Base-by-base conservation (phyloP, 176 grass and related monocot species). In the Ensete ventricosum region DNA sequence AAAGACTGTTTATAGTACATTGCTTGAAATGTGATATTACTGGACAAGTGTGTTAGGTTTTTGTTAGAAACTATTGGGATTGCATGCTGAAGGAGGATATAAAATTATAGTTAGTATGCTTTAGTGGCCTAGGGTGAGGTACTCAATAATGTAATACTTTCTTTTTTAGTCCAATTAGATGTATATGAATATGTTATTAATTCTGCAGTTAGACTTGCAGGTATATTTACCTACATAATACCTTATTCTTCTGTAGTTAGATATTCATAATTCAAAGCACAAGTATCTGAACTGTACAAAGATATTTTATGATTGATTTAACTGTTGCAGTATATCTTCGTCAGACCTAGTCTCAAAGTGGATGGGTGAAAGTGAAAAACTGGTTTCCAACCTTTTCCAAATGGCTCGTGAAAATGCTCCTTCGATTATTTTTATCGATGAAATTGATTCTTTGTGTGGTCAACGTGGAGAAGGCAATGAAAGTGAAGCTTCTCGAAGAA, bases 331-430 rank as follows among this genome's bases (percentile, higher is more conserved):
- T 67, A 98, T 98, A 87, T 98, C 94, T 91, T 98, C 94, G 6
- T 98, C 94, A 43, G 94, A 98, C 67, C 88, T 98, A 79, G 94
- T 98, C 79, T 98, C 94, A 62, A 98, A 98, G 71, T 98, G 94
- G 94, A 98, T 98, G 94, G 94, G 94, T 76, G 94, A 98, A 85
- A 98, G 94, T 69, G 94, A 98, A 78, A 98, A 98, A 76, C 52
- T 98, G 53, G 94, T 98, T 73, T 84, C 90, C 34, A 98, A 98
- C 63, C 90, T 98, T 78, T 98, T 98, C 75, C 68, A 98, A 89
- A 93, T 98, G 94, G 88, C 94, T 78, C 90, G 90, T 1, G 94
- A 98, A 91, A 98, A 93, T 80, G 94, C 79, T 51, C 94, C 94
- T 26, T 93, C 94, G 48, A 98, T 98, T 76, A 98, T 93, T 73